Conservation (phyloP, 352 stramenopile genomes). For the Pythium brachiatum region DNA sequence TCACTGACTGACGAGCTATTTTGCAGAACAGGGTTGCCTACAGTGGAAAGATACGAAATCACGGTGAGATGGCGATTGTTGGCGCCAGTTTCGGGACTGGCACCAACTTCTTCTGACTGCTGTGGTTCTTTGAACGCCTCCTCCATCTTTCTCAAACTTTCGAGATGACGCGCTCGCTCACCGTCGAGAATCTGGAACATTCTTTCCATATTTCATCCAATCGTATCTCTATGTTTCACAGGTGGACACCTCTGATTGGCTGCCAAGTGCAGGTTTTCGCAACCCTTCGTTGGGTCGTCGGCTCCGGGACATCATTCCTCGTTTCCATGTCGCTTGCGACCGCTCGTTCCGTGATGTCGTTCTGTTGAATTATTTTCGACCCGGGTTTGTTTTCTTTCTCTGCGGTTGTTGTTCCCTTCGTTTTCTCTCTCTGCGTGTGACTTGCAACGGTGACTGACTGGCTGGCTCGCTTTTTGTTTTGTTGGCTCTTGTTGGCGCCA, state of each 20-base stretch:
- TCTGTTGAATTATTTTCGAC: neutral
- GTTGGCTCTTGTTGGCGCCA: conserved; percentile 6
- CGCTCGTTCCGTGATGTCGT: neutral
- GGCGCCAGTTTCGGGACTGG: conserved; percentile 17
- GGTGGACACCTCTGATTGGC: conserved; percentile 18
- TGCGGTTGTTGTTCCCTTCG: neutral
- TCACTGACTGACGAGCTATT: conserved; percentile 13
- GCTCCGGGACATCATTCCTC: conserved; percentile 11
- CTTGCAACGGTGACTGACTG: neutral
- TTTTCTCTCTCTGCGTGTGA: neutral
- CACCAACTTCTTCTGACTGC: neutral
- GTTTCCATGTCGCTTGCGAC: conserved; percentile 6
- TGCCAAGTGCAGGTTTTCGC: conserved; percentile 19
- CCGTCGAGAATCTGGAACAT: conserved; percentile 1
- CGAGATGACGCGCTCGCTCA: conserved; percentile 19
- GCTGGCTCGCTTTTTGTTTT: neutral
- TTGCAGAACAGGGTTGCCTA: conserved; percentile 2
- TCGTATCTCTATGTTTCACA: neutral
- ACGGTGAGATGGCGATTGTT: neutral
- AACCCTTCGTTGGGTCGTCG: conserved; percentile 13
- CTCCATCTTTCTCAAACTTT: conserved; percentile 14
- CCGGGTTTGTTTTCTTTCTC: conserved; percentile 2
- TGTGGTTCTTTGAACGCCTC: conserved; percentile 1
- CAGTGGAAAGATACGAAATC: neutral
- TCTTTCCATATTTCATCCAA: conserved; percentile 14